These are phyloP conservation scores for Excoecaria cochinchinensis DNA, from an alignment of 345 rosid species.

Conservation along the genomic window DNA sequence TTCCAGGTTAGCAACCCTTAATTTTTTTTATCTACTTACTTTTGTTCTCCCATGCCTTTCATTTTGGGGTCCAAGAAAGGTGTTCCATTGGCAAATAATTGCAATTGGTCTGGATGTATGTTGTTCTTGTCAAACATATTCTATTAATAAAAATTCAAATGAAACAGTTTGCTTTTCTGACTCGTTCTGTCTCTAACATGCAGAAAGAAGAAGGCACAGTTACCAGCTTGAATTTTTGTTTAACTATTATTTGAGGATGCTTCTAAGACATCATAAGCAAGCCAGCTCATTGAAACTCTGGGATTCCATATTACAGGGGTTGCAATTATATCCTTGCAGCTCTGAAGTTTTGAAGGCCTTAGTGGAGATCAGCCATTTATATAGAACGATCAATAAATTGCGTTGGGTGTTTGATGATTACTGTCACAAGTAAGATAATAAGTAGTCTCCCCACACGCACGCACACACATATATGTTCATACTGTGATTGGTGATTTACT, in stretches of 20 bases:
- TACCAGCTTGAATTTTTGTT: conserved; percentile 65
- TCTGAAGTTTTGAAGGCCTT: conserved; percentile 60
- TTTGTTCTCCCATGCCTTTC: neutral
- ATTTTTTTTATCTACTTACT: neutral
- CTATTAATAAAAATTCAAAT: neutral
- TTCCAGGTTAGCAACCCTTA: conserved; percentile 62
- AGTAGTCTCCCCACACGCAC: neutral
- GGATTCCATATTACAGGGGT: conserved; percentile 68
- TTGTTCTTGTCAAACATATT: neutral
- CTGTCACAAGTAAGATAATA: conserved; percentile 52
- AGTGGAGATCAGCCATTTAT: conserved; percentile 63
- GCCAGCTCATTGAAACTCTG: conserved; percentile 57
- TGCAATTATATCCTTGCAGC: conserved; percentile 74
- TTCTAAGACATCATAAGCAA: conserved; percentile 62
- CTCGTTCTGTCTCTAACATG: conserved; percentile 13
- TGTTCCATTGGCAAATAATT: neutral
- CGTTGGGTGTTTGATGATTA: conserved; percentile 66
- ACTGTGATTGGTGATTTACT: neutral
- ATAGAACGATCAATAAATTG: conserved; percentile 75
- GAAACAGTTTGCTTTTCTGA: neutral
- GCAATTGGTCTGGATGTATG: too few species aligned
- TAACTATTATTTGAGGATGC: conserved; percentile 60
- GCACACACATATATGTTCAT: neutral
- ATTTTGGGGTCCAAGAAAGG: neutral
- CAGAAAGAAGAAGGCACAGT: conserved; percentile 79